Percentiles rank a stretch among this genome's conserved stretches.
These are phyloP conservation scores for Massospora cicadina DNA, from an alignment of 371 early-diverging fungal genomes.

Conservation along the genomic window DNA sequence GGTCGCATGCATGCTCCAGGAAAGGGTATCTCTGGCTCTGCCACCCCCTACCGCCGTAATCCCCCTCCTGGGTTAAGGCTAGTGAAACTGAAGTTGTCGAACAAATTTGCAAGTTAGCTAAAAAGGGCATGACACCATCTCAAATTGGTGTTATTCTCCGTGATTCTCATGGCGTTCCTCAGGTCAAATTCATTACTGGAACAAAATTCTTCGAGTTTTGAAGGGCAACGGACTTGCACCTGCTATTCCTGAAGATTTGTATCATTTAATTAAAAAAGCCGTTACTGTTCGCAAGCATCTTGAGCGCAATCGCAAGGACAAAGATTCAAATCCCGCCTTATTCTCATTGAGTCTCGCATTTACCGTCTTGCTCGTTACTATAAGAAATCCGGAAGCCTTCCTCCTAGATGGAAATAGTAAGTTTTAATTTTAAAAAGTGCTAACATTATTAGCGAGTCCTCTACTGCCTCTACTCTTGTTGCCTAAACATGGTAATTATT, in stretches of 20 bases:
- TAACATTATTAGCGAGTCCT: constrained; percentile 39
- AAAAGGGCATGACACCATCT: constrained; percentile 98
- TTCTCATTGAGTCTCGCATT: constrained; percentile 97
- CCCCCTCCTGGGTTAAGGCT: constrained; percentile 97
- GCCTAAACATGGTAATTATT: constrained; percentile 25
- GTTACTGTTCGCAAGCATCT: constrained; percentile 98
- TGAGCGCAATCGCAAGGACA: constrained; percentile 98
- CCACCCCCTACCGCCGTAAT: constrained; percentile 97
- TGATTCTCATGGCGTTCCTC: constrained; percentile 96
- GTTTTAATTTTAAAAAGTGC: constrained; percentile 7
- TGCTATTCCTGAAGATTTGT: constrained; percentile 98
- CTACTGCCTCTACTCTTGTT: constrained; percentile 70
- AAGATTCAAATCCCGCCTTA: constrained; percentile 98
- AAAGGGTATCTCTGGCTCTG: constrained; percentile 97
- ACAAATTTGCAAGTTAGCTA: constrained; percentile 96
- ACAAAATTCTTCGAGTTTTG: constrained; percentile 90
- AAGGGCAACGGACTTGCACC: constrained; percentile 85
- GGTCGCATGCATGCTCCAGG: constrained; percentile 95
- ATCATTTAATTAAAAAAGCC: constrained; percentile 99
- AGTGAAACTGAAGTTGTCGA: constrained; percentile 92
- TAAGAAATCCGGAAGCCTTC: constrained; percentile 93
- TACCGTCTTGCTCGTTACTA: constrained; percentile 99
- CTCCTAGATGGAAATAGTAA: constrained; percentile 98
- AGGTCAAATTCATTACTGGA: constrained; percentile 90
- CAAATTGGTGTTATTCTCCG: constrained; percentile 98